Evolutionary conservation across 805 yeast species (phyloP), one percentile per base, ranked within the genome.

Genomic region (Priceomyces medius): DNA sequence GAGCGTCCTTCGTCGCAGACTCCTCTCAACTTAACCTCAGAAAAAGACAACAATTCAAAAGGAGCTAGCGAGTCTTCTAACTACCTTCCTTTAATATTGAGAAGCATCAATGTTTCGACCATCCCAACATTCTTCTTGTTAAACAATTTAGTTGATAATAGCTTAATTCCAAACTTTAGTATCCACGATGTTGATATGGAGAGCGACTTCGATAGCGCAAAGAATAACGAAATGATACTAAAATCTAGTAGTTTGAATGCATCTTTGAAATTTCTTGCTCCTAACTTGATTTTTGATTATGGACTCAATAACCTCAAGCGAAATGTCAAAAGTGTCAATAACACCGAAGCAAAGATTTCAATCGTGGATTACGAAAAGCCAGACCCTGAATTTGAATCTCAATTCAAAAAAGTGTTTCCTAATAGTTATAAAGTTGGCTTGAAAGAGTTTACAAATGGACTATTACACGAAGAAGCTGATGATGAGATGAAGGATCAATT

Each of bases 61-160:
- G 35, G 42, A 19, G 44, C 51, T 1, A 48, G 63, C 2, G 73
- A 69, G 39, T 61, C 74, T 0, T 63, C 86, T 4, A 84, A 82
- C 48, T 81, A 82, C 61, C 58, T 85, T 24, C 90, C 89, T 1
- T 79, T 85, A 59, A 68, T 85, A 8, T 59, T 85, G 20, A 64
- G 90, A 44, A 77, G 81, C 31, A 76, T 83, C 44, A 82, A 87
- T 14, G 66, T 82, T 0, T 67, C 74, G 33, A 74, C 85, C 0
- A 79, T 85, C 8, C 91, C 95, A 0, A 65, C 70, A 12, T 51
- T 56, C 10, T 80, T 80, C 46, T 60, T 75, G 31, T 45, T 63
- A 9, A 63, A 67, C 14, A 69, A 63, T 41, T 36, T 43, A 18
- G 31, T 43, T 4, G 35, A 36, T 7, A 38, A 40, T n/a, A 45